Percentiles rank a stretch among this genome's conserved stretches.
These are phyloP conservation scores for Sclerotinia subarctica DNA, from an alignment of 2,329 filamentous ascomycete species.

Conservation along the genomic window DNA sequence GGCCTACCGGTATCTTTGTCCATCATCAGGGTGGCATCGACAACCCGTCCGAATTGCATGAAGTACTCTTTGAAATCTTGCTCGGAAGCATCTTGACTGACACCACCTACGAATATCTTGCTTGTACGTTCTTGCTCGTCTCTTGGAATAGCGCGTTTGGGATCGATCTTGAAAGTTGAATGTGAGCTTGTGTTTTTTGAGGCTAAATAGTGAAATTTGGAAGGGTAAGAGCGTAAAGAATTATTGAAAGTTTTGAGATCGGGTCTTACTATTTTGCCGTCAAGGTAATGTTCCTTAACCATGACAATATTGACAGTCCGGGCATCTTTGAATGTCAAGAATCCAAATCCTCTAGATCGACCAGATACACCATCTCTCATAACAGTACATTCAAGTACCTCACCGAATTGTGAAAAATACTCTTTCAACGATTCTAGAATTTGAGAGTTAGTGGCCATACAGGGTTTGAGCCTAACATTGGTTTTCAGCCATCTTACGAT, in stretches of 20 bases:
- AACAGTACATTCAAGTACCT: constrained; percentile 97
- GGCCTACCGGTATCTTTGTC: constrained; percentile 98
- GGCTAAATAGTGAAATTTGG: constrained; percentile 25
- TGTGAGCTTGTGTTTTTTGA: constrained; percentile 34
- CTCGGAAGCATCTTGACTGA: constrained; percentile 95
- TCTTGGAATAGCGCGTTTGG: constrained; percentile 92
- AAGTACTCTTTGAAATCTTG: constrained; percentile 97
- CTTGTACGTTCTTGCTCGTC: constrained; percentile 98
- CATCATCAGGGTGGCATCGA: constrained; percentile 99
- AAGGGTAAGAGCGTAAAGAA: constrained; percentile 24
- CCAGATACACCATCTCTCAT: constrained; percentile 96
- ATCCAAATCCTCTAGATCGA: constrained; percentile 92
- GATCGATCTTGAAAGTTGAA: constrained; percentile 66
- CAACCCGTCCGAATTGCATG: constrained; percentile 90
- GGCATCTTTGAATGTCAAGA: constrained; percentile 95
- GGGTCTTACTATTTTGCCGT: constrained; percentile 89
- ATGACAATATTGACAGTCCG: constrained; percentile 99
- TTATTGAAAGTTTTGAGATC: constrained; percentile 26
- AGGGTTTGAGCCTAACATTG: constrained; percentile 1
- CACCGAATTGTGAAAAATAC: constrained; percentile 97
- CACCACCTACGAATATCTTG: constrained; percentile 98
- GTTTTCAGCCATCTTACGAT: constrained; percentile 58
- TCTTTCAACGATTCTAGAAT: constrained; percentile 83
- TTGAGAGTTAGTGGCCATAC: constrained; percentile 4
- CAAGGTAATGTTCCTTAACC: constrained; percentile 98